Percentiles rank a stretch among this genome's conserved stretches.
Evolutionary conservation across 225 moss, liverwort and hornwort genomes (phyloP).

Genomic region (Bryoerythrophyllum caledonicum): DNA sequence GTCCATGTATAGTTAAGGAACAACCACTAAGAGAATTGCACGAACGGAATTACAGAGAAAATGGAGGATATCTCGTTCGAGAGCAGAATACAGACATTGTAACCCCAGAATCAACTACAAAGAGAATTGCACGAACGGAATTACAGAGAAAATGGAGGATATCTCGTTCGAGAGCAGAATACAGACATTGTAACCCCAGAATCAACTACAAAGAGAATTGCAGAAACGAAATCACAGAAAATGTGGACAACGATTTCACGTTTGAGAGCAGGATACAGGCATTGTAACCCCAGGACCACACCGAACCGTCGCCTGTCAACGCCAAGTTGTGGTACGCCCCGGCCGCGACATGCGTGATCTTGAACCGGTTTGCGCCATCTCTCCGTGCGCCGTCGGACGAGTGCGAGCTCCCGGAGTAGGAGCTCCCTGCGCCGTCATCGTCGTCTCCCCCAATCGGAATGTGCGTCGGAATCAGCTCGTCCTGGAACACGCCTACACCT

Average conservation of each 20-base stretch:
- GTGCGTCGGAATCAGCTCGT: slow-evolving; percentile 40
- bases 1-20: slow-evolving; percentile 54
- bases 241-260: too few relatives aligned
- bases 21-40: background rate
- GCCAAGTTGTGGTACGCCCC: slow-evolving; percentile 51
- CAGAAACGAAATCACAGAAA: too few relatives aligned
- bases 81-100: slow-evolving; percentile 36
- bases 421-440: slow-evolving; percentile 17
- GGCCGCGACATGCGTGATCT: slow-evolving; percentile 33
- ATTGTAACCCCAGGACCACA: slow-evolving; percentile 61
- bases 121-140: too few relatives aligned
- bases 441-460: slow-evolving; percentile 23
- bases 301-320: slow-evolving; percentile 30
- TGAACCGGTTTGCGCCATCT: slow-evolving; percentile 14
- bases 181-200: slow-evolving; percentile 47
- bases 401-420: slow-evolving; percentile 20
- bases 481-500: slow-evolving; percentile 38
- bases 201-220: slow-evolving; percentile 10
- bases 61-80: background rate
- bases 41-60: too few relatives aligned
- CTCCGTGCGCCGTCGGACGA: slow-evolving; percentile 11
- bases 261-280: slow-evolving; percentile 31
- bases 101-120: slow-evolving; percentile 41
- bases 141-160: too few relatives aligned
- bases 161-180: slow-evolving; percentile 5